A percentile compares a stretch with the other conserved stretches of the same genome.
Conservation (phyloP, 2,329 filamentous ascomycete genomes). For the Diaporthe destruens region DNA sequence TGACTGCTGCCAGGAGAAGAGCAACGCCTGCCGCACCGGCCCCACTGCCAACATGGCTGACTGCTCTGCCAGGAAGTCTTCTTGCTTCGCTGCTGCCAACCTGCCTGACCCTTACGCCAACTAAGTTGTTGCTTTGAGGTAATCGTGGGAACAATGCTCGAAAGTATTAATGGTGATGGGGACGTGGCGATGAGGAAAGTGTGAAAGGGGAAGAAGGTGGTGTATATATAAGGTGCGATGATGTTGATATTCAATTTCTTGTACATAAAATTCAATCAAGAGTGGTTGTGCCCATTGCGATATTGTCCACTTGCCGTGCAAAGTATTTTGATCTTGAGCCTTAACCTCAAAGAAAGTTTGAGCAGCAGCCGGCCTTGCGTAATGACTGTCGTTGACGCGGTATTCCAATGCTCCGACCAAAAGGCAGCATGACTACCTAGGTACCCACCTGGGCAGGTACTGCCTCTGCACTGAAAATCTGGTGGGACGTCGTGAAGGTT, state of each 20-base stretch:
- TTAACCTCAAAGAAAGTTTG: background rate
- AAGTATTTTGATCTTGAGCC: background rate
- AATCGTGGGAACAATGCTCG: background rate
- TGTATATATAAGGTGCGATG: conserved; percentile 23
- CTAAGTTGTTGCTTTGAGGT: conserved; percentile 13
- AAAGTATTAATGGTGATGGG: background rate
- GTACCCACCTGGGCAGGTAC: too few species aligned
- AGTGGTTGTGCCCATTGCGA: conserved; percentile 24
- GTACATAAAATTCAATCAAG: conserved; percentile 31
- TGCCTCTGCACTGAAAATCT: background rate
- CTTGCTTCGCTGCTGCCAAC: conserved; percentile 12
- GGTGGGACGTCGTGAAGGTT: background rate
- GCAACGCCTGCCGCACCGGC: conserved; percentile 12
- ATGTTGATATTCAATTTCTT: conserved; percentile 3
- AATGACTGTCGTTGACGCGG: background rate
- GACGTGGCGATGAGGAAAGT: background rate
- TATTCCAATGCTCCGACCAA: background rate
- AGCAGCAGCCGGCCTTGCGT: background rate
- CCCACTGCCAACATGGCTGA: conserved; percentile 13
- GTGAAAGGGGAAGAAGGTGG: background rate
- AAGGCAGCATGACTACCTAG: background rate
- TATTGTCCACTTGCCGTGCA: background rate
- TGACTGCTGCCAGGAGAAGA: conserved; percentile 1
- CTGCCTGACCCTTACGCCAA: conserved; percentile 26
- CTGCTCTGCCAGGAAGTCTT: conserved; percentile 14